phyloP scores from a whole-genome alignment of 202 grass and related monocot species.

The Dendrocalamus latiflorus region DNA sequence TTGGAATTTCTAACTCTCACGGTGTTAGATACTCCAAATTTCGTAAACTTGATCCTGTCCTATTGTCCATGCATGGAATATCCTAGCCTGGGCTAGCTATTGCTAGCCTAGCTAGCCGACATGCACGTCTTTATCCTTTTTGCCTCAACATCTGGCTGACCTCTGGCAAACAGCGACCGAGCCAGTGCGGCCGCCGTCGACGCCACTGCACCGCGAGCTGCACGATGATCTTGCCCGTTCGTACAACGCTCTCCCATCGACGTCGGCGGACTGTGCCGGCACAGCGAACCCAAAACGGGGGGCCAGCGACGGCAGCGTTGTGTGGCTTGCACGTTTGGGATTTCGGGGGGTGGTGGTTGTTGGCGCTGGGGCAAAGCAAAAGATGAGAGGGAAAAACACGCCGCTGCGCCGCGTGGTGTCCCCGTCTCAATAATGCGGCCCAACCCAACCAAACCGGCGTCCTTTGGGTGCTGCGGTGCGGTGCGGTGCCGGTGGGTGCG shows the following conservation, averaged over 20 bases:
- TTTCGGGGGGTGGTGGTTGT: background rate
- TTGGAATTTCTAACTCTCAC: no score
- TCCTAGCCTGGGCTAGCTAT: no score
- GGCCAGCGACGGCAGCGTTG: background rate
- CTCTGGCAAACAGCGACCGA: no score
- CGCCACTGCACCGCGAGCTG: no score
- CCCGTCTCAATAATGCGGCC: background rate
- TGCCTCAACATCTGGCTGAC: no score
- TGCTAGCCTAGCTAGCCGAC: no score
- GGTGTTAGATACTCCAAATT: no score
- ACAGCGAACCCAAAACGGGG: background rate
- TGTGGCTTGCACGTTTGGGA: background rate
- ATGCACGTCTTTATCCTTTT: no score
- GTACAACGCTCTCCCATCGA: background rate
- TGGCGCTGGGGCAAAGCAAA: background rate
- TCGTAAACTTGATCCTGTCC: no score
- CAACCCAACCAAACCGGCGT: background rate
- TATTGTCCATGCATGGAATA: no score
- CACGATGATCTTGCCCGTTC: no score
- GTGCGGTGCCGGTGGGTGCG: slow-evolving; percentile 17
- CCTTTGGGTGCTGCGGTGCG: background rate
- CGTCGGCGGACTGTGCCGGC: background rate
- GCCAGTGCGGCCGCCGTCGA: no score
- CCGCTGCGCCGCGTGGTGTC: background rate
- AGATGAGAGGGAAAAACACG: background rate